Percentiles rank a stretch among this genome's conserved stretches.
These are phyloP conservation scores for Claviceps sorghi DNA, from an alignment of 2,329 filamentous ascomycete species.

Conservation along the genomic window DNA sequence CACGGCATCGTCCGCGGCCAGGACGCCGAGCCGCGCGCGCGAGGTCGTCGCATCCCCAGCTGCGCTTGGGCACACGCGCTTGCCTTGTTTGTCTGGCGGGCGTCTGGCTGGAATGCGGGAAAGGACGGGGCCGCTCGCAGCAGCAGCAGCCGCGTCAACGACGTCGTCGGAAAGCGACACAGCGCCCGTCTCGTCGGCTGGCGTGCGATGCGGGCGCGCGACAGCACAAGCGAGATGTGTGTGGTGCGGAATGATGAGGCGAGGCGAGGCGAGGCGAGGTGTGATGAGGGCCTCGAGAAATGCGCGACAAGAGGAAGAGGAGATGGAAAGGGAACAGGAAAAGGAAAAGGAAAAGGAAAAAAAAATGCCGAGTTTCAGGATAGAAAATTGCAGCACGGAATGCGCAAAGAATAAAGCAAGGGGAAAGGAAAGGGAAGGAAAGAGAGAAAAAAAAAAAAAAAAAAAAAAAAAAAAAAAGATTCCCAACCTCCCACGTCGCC, in stretches of 20 bases:
- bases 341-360: not conserved
- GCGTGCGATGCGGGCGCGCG: too few species aligned
- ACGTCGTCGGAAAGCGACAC: not conserved
- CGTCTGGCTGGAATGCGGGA: slow-evolving; percentile 6
- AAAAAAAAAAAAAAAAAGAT: not conserved
- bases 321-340: too few species aligned
- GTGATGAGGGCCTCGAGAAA: not conserved
- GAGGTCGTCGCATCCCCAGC: slow-evolving; percentile 1
- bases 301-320: too few species aligned
- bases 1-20: slow-evolving; percentile 1
- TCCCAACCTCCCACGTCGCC: slow-evolving; percentile 19
- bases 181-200: too few species aligned
- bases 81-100: too few species aligned
- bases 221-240: too few species aligned
- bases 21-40: slow-evolving; percentile 3
- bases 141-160: not conserved
- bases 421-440: too few species aligned
- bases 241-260: too few species aligned
- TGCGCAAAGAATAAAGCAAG: too few species aligned
- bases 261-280: not conserved
- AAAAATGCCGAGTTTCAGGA: too few species aligned
- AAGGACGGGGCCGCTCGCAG: not conserved
- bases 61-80: too few species aligned
- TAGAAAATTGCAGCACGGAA: not conserved
- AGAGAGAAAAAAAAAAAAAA: not conserved